Conservation (phyloP, 345 rosid genomes). For the Moringa oleifera region DNA sequence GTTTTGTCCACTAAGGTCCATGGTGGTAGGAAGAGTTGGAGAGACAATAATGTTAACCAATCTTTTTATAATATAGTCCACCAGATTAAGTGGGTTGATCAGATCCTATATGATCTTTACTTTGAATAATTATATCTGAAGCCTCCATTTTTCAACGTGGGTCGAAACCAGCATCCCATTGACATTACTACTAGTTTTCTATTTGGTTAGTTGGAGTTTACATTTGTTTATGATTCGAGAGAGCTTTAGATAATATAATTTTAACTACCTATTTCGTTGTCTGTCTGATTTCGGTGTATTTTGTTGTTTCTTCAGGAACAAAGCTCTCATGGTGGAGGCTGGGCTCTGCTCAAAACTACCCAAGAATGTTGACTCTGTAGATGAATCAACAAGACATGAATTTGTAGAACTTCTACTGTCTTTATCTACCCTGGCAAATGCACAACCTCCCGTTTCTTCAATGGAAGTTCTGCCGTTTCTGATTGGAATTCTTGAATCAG, state of each 20-base stretch:
- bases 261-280: too few species aligned
- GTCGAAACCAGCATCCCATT: conserved; percentile 38
- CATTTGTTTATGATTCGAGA: neutral
- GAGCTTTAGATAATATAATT: too few species aligned
- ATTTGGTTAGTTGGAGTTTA: neutral
- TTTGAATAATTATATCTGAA: conserved; percentile 8
- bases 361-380: conserved; percentile 28
- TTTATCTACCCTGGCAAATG: conserved; percentile 49
- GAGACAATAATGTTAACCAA: conserved; percentile 14
- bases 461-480: conserved; percentile 50
- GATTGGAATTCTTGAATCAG: conserved; percentile 42
- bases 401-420: conserved; percentile 56
- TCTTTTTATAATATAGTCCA: conserved; percentile 12
- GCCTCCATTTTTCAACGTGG: conserved; percentile 28
- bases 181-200: conserved; percentile 27
- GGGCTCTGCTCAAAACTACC: conserved; percentile 74
- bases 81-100: conserved; percentile 20
- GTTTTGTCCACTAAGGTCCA: conserved; percentile 14
- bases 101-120: conserved; percentile 26
- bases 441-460: conserved; percentile 42
- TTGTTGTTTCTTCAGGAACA: conserved; percentile 57
- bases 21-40: conserved; percentile 8
- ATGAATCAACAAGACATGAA: conserved; percentile 46
- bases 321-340: conserved; percentile 71
- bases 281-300: neutral